Evolutionary conservation across 805 yeast genomes (phyloP).

Genomic region (Saccharomyces paradoxus): DNA sequence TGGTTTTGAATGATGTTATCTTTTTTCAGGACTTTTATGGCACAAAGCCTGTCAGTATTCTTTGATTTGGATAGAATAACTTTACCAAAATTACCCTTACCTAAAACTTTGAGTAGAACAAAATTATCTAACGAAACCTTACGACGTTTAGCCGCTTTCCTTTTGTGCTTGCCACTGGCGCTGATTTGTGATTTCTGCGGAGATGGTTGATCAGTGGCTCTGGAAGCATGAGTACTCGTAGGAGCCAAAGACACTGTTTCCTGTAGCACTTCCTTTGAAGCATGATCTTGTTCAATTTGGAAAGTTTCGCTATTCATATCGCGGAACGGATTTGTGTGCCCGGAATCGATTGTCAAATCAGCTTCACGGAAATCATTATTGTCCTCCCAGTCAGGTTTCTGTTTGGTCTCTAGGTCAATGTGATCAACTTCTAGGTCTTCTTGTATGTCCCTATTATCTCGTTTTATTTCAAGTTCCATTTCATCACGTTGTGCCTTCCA

Average conservation of each 20-base stretch:
- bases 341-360: conserved; percentile 1
- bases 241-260: neutral
- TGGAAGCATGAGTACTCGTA: neutral
- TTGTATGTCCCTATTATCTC: neutral
- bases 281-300: conserved; percentile 12
- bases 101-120: conserved; percentile 86
- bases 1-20: conserved; percentile 92
- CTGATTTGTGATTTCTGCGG: conserved; percentile 19
- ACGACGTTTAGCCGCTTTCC: conserved; percentile 38
- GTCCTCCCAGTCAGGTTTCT: conserved; percentile 1
- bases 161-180: conserved; percentile 18
- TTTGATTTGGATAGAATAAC: conserved; percentile 95
- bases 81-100: conserved; percentile 98
- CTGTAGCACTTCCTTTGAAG: conserved; percentile 7
- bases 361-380: neutral
- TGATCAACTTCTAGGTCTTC: conserved; percentile 10
- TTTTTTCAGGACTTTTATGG: conserved; percentile 92
- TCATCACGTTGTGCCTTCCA: conserved; percentile 13
- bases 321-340: conserved; percentile 20
- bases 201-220: conserved; percentile 7
- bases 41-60: conserved; percentile 73
- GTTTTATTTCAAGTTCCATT: neutral
- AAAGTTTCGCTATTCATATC: conserved; percentile 19
- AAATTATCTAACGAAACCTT: conserved; percentile 91
- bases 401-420: neutral